phyloP scores from a whole-genome alignment of 345 rosid genomes.

The Camelina neglecta region DNA sequence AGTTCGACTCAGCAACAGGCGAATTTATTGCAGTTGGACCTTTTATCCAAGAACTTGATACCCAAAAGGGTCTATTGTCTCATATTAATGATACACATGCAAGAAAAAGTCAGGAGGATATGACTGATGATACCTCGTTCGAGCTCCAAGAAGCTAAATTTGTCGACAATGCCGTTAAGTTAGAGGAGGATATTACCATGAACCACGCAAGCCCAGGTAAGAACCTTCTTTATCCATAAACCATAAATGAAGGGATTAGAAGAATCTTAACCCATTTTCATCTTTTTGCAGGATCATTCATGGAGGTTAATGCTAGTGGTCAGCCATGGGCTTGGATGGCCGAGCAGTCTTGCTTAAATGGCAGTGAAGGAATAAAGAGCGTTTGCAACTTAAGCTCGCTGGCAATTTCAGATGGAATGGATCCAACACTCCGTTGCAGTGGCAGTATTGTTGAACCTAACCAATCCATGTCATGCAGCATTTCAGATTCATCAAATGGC shows the following conservation, averaged over 20 bases:
- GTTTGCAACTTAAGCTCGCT: slow-evolving; percentile 46
- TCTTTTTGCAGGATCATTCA: slow-evolving; percentile 43
- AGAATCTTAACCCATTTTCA: not conserved
- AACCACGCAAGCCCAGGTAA: slow-evolving; percentile 34
- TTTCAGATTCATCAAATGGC: slow-evolving; percentile 68
- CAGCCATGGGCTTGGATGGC: slow-evolving; percentile 49
- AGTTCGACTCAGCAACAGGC: slow-evolving; percentile 71
- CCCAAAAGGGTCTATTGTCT: slow-evolving; percentile 42
- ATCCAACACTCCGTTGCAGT: slow-evolving; percentile 49
- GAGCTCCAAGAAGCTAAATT: slow-evolving; percentile 35
- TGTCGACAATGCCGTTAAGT: slow-evolving; percentile 54
- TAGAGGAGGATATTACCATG: slow-evolving; percentile 57
- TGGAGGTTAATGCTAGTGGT: slow-evolving; percentile 49
- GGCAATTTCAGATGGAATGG: slow-evolving; percentile 48
- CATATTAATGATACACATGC: slow-evolving; percentile 42
- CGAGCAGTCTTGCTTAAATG: slow-evolving; percentile 42
- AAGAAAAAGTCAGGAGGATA: slow-evolving; percentile 22
- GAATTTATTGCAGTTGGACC: slow-evolving; percentile 68
- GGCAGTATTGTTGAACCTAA: slow-evolving; percentile 53
- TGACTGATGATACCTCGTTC: slow-evolving; percentile 30
- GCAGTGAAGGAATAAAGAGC: slow-evolving; percentile 50
- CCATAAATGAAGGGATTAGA: slow-evolving; percentile 5
- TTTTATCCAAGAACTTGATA: slow-evolving; percentile 51
- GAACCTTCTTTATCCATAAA: slow-evolving; percentile 22
- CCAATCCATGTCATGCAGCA: slow-evolving; percentile 60